Percentiles rank a stretch among this genome's conserved stretches.
These are phyloP conservation scores for Ophiostoma ulmi DNA, from an alignment of 2,329 filamentous ascomycete genomes.

Conservation along the genomic window DNA sequence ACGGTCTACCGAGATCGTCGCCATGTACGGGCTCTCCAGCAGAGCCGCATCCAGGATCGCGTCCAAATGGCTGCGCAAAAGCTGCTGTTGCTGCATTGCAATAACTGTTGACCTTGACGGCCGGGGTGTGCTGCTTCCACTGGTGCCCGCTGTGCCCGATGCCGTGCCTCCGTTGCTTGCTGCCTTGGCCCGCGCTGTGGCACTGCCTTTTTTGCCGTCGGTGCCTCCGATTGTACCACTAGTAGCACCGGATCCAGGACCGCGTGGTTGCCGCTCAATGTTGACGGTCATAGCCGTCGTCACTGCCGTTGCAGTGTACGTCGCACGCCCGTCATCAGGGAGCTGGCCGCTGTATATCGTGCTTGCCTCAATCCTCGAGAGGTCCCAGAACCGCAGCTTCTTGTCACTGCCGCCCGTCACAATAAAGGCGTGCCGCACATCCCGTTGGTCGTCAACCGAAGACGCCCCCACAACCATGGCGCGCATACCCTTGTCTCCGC, in stretches of 20 bases:
- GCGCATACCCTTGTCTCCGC: slow-evolving; percentile 62
- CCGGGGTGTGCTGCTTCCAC: slow-evolving; percentile 33
- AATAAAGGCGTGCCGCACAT: slow-evolving; percentile 74
- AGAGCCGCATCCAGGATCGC: slow-evolving; percentile 82
- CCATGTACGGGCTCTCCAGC: slow-evolving; percentile 82
- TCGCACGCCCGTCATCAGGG: slow-evolving; percentile 64
- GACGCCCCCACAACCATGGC: slow-evolving; percentile 61
- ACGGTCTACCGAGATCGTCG: slow-evolving; percentile 86
- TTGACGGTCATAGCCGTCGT: slow-evolving; percentile 60
- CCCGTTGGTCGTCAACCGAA: slow-evolving; percentile 50
- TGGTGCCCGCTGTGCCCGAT: slow-evolving; percentile 29
- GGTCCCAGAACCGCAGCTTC: slow-evolving; percentile 91
- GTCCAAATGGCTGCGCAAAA: slow-evolving; percentile 83
- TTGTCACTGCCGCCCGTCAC: slow-evolving; percentile 84
- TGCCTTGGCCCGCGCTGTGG: slow-evolving; percentile 9
- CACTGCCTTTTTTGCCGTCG: slow-evolving; percentile 26
- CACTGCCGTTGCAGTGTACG: slow-evolving; percentile 62
- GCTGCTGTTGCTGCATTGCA: slow-evolving; percentile 76
- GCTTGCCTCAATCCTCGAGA: slow-evolving; percentile 70
- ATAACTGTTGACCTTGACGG: slow-evolving; percentile 77
- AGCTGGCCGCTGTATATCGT: slow-evolving; percentile 73
- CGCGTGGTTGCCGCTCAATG: slow-evolving; percentile 52
- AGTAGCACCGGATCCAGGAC: neutral
- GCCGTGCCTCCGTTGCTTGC: slow-evolving; percentile 33
- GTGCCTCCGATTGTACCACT: slow-evolving; percentile 25